A percentile compares a stretch with the other conserved stretches of the same genome.
Conservation (phyloP, 2,329 filamentous ascomycete species). For the Fusarium proliferatum region DNA sequence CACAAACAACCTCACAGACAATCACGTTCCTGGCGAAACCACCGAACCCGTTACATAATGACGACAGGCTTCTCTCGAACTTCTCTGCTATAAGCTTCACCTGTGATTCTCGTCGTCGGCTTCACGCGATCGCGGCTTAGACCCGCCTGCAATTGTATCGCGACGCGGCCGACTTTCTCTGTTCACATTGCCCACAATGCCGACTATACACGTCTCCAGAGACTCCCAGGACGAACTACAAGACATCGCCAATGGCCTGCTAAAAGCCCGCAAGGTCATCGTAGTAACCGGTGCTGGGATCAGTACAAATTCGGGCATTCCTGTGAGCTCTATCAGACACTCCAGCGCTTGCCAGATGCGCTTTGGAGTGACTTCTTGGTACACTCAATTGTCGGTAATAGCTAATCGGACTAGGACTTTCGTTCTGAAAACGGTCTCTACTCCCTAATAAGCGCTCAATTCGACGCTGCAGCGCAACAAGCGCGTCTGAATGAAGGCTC, state of each 20-base stretch:
- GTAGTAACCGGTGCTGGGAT: constrained; percentile 79
- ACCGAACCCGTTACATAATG: constrained; percentile 30
- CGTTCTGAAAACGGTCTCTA: constrained; percentile 79
- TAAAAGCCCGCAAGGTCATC: constrained; percentile 75
- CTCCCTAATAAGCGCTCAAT: constrained; percentile 76
- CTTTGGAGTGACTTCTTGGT: not conserved
- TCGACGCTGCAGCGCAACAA: constrained; percentile 63
- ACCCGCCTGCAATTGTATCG: constrained; percentile 30
- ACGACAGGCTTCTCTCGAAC: constrained; percentile 14
- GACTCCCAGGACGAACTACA: constrained; percentile 67
- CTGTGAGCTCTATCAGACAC: constrained; percentile 57
- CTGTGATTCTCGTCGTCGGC: constrained; percentile 23
- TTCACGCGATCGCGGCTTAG: constrained; percentile 33
- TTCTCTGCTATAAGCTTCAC: constrained; percentile 13
- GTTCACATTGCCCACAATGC: constrained; percentile 58
- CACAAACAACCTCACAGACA: constrained; percentile 8
- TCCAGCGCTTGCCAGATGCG: constrained; percentile 15
- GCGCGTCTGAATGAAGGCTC: constrained; percentile 43
- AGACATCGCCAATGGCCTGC: constrained; percentile 71
- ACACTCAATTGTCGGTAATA: not conserved
- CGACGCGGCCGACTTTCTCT: constrained; percentile 43
- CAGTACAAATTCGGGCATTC: constrained; percentile 80
- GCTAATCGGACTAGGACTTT: constrained; percentile 66
- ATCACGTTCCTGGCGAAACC: not conserved
- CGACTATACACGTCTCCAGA: constrained; percentile 66